Conservation (phyloP, 2,329 filamentous ascomycete species). For the Sphaceloma murrayae region DNA sequence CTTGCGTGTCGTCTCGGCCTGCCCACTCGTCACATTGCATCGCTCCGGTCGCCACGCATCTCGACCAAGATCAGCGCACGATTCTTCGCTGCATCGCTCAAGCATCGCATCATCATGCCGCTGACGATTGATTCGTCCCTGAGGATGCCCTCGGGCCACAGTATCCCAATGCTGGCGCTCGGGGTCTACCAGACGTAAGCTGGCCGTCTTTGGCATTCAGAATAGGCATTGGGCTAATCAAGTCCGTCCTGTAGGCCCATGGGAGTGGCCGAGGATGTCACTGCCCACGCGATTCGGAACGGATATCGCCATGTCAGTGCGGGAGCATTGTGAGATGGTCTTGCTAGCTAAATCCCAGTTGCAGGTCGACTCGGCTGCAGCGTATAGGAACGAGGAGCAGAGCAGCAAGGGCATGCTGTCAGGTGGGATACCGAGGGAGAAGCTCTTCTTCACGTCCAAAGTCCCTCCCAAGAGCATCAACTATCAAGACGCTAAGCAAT, state of each 20-base stretch:
- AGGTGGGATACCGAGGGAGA: conserved; percentile 43
- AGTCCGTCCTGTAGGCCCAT: conserved; percentile 40
- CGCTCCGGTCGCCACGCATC: no score
- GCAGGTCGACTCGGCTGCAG: conserved; percentile 50
- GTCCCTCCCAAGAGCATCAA: conserved; percentile 42
- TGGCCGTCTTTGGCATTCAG: neutral
- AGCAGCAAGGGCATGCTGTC: conserved; percentile 44
- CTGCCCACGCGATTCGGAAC: conserved; percentile 45
- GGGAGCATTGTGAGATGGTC: neutral
- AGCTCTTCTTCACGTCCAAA: conserved; percentile 56
- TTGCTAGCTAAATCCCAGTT: no score
- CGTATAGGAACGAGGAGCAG: conserved; percentile 50
- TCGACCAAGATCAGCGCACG: no score
- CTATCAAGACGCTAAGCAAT: conserved; percentile 56
- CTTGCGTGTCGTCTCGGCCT: no score
- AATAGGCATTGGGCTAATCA: conserved; percentile 1
- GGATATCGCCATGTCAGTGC: conserved; percentile 48
- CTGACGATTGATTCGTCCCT: conserved; percentile 33
- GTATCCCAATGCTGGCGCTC: conserved; percentile 52
- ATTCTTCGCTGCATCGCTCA: neutral
- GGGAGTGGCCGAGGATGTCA: conserved; percentile 48
- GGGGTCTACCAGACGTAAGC: conserved; percentile 33
- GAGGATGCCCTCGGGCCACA: conserved; percentile 49
- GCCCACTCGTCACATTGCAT: no score
- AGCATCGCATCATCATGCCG: conserved; percentile 5